phyloP scores from a whole-genome alignment of 176 grass and related monocot species.

The Oryza longistaminata region DNA sequence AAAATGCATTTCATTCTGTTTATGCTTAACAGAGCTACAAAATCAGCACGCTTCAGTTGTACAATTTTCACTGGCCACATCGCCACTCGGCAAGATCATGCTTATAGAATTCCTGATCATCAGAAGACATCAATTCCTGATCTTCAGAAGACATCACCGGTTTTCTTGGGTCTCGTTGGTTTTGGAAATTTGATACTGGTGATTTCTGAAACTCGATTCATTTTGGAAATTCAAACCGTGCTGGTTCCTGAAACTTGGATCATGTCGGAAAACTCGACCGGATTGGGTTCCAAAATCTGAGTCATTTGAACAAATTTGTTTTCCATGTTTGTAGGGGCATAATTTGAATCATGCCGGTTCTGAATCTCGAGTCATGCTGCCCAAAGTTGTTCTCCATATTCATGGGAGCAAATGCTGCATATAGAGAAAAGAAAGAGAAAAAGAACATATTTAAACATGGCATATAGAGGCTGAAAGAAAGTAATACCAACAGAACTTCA shows the following conservation, averaged over 20 bases:
- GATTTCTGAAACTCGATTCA: slow-evolving; percentile 18
- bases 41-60: not conserved
- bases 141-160: slow-evolving; percentile 36
- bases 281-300: not conserved
- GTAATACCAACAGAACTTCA: not conserved
- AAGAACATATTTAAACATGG: not conserved
- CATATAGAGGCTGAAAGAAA: slow-evolving; percentile 19
- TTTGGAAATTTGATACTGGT: slow-evolving; percentile 11
- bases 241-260: slow-evolving; percentile 20
- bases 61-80: not conserved
- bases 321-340: not conserved
- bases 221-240: not conserved
- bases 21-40: not conserved
- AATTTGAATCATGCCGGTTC: slow-evolving; percentile 35
- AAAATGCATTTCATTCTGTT: not conserved
- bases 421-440: slow-evolving; percentile 7
- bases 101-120: slow-evolving; percentile 22
- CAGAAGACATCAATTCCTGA: slow-evolving; percentile 29
- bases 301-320: not conserved
- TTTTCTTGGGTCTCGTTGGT: not conserved
- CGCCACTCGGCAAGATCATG: not conserved
- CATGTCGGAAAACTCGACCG: slow-evolving; percentile 15
- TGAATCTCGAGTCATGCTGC: slow-evolving; percentile 12
- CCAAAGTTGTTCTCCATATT: slow-evolving; percentile 50
- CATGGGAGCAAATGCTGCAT: slow-evolving; percentile 65